Conservation (phyloP, 257 asterid species). For the Solanum paucissectum region DNA sequence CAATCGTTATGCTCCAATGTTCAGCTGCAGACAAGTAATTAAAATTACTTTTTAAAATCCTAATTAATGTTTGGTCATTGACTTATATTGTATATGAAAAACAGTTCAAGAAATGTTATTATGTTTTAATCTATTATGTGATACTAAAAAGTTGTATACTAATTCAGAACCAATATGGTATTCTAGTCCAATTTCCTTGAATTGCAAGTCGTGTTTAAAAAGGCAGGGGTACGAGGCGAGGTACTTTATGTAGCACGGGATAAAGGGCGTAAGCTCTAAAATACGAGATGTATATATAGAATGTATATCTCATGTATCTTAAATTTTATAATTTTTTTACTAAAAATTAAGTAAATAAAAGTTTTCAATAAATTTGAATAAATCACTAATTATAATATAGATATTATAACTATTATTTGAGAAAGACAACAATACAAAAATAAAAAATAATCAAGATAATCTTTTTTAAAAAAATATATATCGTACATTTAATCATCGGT, state of each 20-base stretch:
- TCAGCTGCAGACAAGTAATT: neutral
- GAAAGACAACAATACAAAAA: neutral
- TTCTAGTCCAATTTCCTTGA: neutral
- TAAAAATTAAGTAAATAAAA: neutral
- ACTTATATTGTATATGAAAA: neutral
- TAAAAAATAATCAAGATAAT: neutral
- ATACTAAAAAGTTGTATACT: neutral
- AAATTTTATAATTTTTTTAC: neutral
- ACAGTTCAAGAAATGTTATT: neutral
- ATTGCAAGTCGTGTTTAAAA: neutral
- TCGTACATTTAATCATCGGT: no score
- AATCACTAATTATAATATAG: neutral
- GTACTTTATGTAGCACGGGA: neutral
- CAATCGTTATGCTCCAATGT: neutral
- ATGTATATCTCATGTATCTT: neutral
- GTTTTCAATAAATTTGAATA: neutral
- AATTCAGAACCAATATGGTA: neutral
- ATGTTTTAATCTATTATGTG: neutral
- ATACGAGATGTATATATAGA: neutral
- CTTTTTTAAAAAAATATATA: no score
- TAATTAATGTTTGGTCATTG: no score
- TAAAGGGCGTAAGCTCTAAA: neutral
- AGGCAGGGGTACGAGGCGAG: neutral
- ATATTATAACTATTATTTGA: neutral
- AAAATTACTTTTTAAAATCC: neutral